Base-by-base conservation (phyloP, 2,329 filamentous ascomycete genomes). In the Fusarium sp. region DNA sequence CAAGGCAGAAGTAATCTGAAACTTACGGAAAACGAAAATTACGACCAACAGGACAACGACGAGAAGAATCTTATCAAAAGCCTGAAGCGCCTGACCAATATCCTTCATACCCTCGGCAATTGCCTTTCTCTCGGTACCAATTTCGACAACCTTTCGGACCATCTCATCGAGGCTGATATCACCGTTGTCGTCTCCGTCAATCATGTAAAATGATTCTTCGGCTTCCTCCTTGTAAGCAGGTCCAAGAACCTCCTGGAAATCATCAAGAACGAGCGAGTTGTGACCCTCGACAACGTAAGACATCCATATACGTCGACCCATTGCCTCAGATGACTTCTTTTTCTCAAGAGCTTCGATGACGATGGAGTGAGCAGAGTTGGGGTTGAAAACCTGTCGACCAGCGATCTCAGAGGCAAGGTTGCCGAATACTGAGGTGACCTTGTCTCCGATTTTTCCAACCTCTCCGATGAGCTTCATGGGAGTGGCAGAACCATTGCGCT, bases 221-320 rank as follows among this genome's bases (percentile, higher is more conserved):
- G 96, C 96, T 69, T 97, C 93, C 0, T 88, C 85, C 69, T 90
- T 89, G 75, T 92, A 91, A 9, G 89, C 88, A 1, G 88, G 83
- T 4, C 95, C 95, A 64, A 99, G 90, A 13, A 98, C 95, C 79
- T 98, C 95, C 33, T 91, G 79, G 40, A 99, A 87, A 78, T 99
- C 96, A 7, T 97, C 94, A 12, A 88, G 81, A 73, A 88, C 93
- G 12, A 99, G 85, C 1, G 91, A 85, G 42, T 98, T 93, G 64
- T 91, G 91, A 75, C 94, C 94, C 81, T 98, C 95, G 7, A 96
- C 90, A 3, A 97, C 96, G 78, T 98, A 97, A 2, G 95, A 98
- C 93, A 98, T 97, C 96, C 96, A 98, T 69, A 98, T 91, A 77
- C 96, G 92, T 73, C 90, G 92, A n/a, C 93, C 95, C 63, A 98